Percentiles rank a stretch among this genome's conserved stretches.
These are phyloP conservation scores for Ceratocystis diversiconidia DNA, from an alignment of 2,329 filamentous ascomycete genomes.

Conservation along the genomic window DNA sequence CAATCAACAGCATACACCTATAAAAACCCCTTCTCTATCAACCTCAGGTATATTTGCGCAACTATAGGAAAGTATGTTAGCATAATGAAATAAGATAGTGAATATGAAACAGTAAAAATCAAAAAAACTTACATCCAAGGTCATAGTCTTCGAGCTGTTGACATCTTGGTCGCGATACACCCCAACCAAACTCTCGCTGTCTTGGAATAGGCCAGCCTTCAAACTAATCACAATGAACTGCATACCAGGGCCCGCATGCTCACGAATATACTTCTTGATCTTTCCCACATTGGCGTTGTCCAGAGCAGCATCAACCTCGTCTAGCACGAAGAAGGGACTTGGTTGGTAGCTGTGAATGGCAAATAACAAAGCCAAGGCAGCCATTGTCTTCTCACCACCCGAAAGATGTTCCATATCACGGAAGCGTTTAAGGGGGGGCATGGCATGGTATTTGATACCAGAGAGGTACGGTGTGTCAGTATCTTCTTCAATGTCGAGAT, in stretches of 20 bases:
- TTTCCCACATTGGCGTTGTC: conserved; percentile 95
- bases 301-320: conserved; percentile 95
- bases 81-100: background rate
- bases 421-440: conserved; percentile 96
- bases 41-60: conserved; percentile 17
- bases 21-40: background rate
- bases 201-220: conserved; percentile 90
- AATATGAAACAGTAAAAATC: background rate
- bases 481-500: conserved; percentile 85
- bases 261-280: conserved; percentile 89
- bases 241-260: conserved; percentile 92
- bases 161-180: conserved; percentile 90
- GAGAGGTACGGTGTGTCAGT: conserved; percentile 91
- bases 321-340: conserved; percentile 90
- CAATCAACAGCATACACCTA: background rate
- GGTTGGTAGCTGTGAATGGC: conserved; percentile 95
- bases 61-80: conserved; percentile 12
- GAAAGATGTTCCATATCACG: conserved; percentile 97
- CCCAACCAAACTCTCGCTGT: conserved; percentile 87
- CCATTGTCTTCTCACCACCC: conserved; percentile 97
- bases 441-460: conserved; percentile 95
- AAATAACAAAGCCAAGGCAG: conserved; percentile 86
- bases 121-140: conserved; percentile 68
- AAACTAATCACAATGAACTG: conserved; percentile 97
- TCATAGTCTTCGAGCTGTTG: conserved; percentile 83